These are phyloP conservation scores for Dactylellina sp. DNA, from an alignment of 2,329 filamentous ascomycete genomes.

Conservation along the genomic window DNA sequence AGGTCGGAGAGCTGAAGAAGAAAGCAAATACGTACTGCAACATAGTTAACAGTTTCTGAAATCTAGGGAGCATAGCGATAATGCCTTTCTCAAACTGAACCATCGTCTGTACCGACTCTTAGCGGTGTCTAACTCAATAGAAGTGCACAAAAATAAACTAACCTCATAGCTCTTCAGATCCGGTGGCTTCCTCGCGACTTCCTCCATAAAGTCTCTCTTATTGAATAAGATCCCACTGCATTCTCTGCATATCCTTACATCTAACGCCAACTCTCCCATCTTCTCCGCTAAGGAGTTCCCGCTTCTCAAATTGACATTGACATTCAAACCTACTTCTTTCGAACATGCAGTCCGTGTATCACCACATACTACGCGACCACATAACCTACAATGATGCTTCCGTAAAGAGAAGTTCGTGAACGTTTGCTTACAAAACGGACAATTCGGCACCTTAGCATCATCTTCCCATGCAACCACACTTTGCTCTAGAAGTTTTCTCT, in stretches of 20 bases:
- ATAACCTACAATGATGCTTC: slow-evolving; percentile 93
- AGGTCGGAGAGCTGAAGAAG: not conserved
- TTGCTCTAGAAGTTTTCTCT: slow-evolving; percentile 85
- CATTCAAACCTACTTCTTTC: slow-evolving; percentile 81
- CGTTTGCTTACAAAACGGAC: slow-evolving; percentile 95
- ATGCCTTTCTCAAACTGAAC: slow-evolving; percentile 90
- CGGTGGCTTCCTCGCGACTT: slow-evolving; percentile 75
- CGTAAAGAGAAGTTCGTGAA: slow-evolving; percentile 94
- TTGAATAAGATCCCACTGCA: slow-evolving; percentile 80
- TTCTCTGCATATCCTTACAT: slow-evolving; percentile 91
- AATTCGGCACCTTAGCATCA: slow-evolving; percentile 80
- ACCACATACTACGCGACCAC: slow-evolving; percentile 90
- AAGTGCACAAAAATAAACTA: not conserved
- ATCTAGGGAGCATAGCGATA: slow-evolving; percentile 80
- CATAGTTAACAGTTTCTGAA: slow-evolving; percentile 79
- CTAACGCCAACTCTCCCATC: slow-evolving; percentile 74
- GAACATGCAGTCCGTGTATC: slow-evolving; percentile 88
- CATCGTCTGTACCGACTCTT: slow-evolving; percentile 70
- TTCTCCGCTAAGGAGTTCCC: slow-evolving; percentile 66
- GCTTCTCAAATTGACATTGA: slow-evolving; percentile 71
- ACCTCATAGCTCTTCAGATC: slow-evolving; percentile 79
- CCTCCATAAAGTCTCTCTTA: slow-evolving; percentile 80
- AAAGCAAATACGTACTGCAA: slow-evolving; percentile 69
- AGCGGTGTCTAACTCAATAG: not conserved
- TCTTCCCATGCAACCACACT: slow-evolving; percentile 96